Evolutionary conservation across 1,139 yeast genomes (phyloP).

Genomic region (Ogataea hybrid): DNA sequence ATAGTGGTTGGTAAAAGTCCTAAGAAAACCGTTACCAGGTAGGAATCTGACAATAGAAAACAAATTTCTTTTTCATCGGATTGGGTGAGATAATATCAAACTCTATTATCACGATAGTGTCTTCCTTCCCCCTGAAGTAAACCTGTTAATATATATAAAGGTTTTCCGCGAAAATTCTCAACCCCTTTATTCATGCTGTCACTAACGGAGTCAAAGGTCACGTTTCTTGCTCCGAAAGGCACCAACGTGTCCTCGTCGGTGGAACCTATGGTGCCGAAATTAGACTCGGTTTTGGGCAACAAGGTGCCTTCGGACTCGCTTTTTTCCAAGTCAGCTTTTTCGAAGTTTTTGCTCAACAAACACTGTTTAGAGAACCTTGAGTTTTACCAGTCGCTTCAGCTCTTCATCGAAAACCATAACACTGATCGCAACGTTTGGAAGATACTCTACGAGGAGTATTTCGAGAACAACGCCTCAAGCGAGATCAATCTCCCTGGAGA

Average conservation of each 20-base stretch:
- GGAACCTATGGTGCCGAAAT: constrained; percentile 21
- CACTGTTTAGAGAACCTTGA: constrained; percentile 35
- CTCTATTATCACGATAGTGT: background rate
- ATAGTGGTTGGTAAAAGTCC: background rate
- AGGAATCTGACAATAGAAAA: background rate
- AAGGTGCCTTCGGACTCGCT: constrained; percentile 16
- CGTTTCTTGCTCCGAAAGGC: background rate
- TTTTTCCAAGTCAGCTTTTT: constrained; percentile 26
- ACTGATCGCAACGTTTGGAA: constrained; percentile 23
- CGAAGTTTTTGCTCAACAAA: constrained; percentile 27
- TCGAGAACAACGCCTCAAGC: constrained; percentile 25
- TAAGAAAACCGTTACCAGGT: constrained; percentile 4
- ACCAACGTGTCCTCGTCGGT: background rate
- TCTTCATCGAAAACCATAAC: constrained; percentile 15
- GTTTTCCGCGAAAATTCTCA: background rate
- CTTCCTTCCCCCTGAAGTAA: constrained; percentile 7
- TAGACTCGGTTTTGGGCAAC: constrained; percentile 26
- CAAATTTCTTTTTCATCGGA: background rate
- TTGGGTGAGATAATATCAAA: background rate
- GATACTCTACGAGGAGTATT: constrained; percentile 25
- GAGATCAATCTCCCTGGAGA: constrained; percentile 33
- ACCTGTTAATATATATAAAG: constrained; percentile 3
- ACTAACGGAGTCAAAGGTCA: constrained; percentile 2
- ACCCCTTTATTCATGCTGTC: constrained; percentile 1
- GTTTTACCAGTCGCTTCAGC: constrained; percentile 26